These are phyloP conservation scores for Purshia tridentata DNA, from an alignment of 306 rosid genomes.

Conservation along the genomic window DNA sequence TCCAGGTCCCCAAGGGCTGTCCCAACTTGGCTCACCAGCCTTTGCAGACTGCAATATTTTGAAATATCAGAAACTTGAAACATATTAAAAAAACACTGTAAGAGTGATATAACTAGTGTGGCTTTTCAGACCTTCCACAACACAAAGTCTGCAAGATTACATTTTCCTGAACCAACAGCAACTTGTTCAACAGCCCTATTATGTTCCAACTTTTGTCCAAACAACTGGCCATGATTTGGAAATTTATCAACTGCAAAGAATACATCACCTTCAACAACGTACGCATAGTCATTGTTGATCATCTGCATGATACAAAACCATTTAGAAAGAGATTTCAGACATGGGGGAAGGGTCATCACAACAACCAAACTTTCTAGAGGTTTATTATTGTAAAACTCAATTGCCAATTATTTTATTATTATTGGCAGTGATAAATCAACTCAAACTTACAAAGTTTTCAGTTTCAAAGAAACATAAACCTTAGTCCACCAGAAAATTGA, in stretches of 20 bases:
- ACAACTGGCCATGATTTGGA: constrained; percentile 75
- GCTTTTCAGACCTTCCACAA: constrained; percentile 76
- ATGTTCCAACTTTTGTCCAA: constrained; percentile 81
- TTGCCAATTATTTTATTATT: background rate
- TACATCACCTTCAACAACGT: constrained; percentile 83
- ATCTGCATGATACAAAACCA: constrained; percentile 52
- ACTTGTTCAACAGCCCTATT: constrained; percentile 93
- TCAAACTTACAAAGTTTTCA: background rate
- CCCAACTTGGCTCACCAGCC: constrained; percentile 96
- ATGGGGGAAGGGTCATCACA: background rate
- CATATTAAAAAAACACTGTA: constrained; percentile 3
- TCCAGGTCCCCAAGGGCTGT: constrained; percentile 96
- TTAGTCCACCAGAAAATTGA: no score
- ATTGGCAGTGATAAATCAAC: background rate
- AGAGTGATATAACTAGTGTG: constrained; percentile 20
- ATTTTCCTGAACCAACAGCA: constrained; percentile 81
- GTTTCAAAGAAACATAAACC: background rate
- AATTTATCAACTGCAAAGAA: constrained; percentile 80
- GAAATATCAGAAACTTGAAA: constrained; percentile 18
- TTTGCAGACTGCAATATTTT: constrained; percentile 69
- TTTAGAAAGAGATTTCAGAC: background rate
- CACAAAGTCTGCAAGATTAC: constrained; percentile 84
- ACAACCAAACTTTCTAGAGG: no score
- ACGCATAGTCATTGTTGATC: constrained; percentile 67
- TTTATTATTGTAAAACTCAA: background rate